Evolutionary conservation across 176 grass and related monocot species (phyloP), one percentile per base, ranked within the genome.

Genomic region (Eragrostis nindensis): DNA sequence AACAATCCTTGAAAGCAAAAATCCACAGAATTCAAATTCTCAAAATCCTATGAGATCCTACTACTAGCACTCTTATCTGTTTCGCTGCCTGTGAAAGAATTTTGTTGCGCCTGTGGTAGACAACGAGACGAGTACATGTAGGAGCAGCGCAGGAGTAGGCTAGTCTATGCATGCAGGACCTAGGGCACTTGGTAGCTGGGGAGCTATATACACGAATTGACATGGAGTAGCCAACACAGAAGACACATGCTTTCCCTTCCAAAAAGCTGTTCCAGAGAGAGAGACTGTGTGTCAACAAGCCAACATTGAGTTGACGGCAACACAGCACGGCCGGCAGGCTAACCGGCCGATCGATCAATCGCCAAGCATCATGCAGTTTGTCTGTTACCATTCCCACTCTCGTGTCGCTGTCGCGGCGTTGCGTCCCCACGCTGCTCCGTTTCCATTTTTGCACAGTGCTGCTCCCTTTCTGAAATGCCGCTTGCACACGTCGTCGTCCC

Each of bases 201-300:
- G 52, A 54, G 52, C 52, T 21, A 53, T 19, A 53, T 21, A 60
- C 56, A 62, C 32, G 32, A 36, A 77, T 67, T 83, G 91, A 93
- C 84, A 68, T 93, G 87, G 84, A 57, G 84, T 85, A 82, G 91
- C 69, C 78, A 86, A 86, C 75, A 83, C 73, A 68, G 60, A 62
- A 70, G 9, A 70, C 66, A 27, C 85, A 76, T 64, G 29, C 71
- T 85, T 36, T 78, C 50, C 8, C 66, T 49, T 77, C 46, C 24
- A 39, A 81, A 88, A 72, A 24, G 65, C 76, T 75, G 43, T n/a
- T n/a, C n/a, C n/a, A 61, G 46, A 77, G 50, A 75, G 46, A 78
- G 40, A 70, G 74, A 70, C 27, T 43, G 61, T 18, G 44, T 53
- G 17, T 40, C 12, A 63, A 46, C 21, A 76, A 41, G 66, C 27